Evolutionary conservation across 2,329 filamentous ascomycete species (phyloP), one percentile per base, ranked within the genome.

Genomic region (Cladophialophora yegresii): DNA sequence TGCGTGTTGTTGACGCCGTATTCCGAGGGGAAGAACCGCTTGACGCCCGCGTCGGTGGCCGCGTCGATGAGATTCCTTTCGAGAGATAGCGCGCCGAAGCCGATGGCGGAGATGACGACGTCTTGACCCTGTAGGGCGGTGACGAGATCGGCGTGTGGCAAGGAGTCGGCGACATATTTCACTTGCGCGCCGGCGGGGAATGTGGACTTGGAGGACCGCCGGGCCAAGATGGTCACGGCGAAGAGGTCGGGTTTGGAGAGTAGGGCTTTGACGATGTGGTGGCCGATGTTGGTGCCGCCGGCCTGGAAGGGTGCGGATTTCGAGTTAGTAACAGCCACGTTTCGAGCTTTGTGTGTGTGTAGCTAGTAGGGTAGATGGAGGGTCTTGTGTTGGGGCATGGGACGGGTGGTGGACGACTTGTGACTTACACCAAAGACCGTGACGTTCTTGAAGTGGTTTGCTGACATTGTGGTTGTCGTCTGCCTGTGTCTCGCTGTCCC

Each of bases 1-100:
- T 57, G 16, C 16, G 63, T 63, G 30, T 66, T 62, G 54, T 68
- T 62, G 6, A 65, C 40, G 20, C 63, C 66, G 32, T 61, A 68
- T 28, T 79, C 76, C 53, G 75, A 78, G 16, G 77, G 77, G 45
- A 77, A 74, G 70, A 77, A 79, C 26, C 76, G 75, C 63, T 76
- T 77, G 47, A 79, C 77, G 4, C 75, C 73, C 20, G 77, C 77
- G 32, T 68, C 64, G 50, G 79, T 71, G 5, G 73, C 69, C 45
- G 77, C 76, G 68, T 80, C 75, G 40, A 79, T 79, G 32, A 80
- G 71, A 13, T 72, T 71, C 26, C 77, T 73, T 62, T 75, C 56
- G 20, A 60, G 47, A 0, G 22, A 13, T 57, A 61, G 54, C 13
- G 58, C 43, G 26, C 47, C 54, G 26, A 30, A 62, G 6, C 70